Evolutionary conservation across 106 monocot species (phyloP).

Genomic region (Xerophyta viscosa): DNA sequence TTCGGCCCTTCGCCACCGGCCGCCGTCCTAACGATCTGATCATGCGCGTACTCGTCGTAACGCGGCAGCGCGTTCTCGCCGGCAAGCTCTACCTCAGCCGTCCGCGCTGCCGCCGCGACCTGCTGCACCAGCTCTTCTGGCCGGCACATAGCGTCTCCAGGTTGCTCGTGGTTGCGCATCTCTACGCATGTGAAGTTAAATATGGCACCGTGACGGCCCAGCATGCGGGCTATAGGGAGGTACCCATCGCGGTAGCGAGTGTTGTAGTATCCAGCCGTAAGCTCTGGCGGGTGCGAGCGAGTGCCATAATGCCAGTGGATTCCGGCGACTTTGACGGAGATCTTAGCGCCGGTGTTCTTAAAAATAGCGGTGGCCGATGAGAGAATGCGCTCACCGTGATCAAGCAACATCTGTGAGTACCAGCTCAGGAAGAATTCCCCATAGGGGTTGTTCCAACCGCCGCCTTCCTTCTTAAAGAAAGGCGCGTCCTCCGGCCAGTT

Average conservation of each 20-base stretch:
- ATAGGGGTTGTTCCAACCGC: constrained; percentile 62
- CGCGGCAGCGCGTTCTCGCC: constrained; percentile 88
- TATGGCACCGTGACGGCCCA: constrained; percentile 60
- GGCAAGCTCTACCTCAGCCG: constrained; percentile 53
- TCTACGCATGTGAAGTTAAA: constrained; percentile 92
- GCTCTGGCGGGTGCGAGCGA: constrained; percentile 72
- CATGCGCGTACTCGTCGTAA: constrained; percentile 60
- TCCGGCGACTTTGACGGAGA: constrained; percentile 90
- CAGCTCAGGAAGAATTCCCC: constrained; percentile 89
- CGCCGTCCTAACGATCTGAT: constrained; percentile 50
- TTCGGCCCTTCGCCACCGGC: constrained; percentile 7
- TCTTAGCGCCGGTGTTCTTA: constrained; percentile 23
- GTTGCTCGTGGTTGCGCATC: constrained; percentile 81
- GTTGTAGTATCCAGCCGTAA: constrained; percentile 98
- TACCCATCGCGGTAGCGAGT: constrained; percentile 71
- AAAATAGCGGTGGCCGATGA: constrained; percentile 41
- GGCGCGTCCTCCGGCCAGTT: constrained; percentile 79
- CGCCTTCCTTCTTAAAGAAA: constrained; percentile 71
- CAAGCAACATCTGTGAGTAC: constrained; percentile 72
- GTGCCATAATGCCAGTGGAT: no score
- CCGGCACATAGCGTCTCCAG: constrained; percentile 59
- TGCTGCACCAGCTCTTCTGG: constrained; percentile 78
- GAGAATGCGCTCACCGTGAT: constrained; percentile 71
- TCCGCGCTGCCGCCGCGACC: constrained; percentile 44
- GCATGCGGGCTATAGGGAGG: constrained; percentile 55